A percentile compares a stretch with the other conserved stretches of the same genome.
These are phyloP conservation scores for Phytophthora citricola DNA, from an alignment of 352 stramenopile species.

Conservation along the genomic window DNA sequence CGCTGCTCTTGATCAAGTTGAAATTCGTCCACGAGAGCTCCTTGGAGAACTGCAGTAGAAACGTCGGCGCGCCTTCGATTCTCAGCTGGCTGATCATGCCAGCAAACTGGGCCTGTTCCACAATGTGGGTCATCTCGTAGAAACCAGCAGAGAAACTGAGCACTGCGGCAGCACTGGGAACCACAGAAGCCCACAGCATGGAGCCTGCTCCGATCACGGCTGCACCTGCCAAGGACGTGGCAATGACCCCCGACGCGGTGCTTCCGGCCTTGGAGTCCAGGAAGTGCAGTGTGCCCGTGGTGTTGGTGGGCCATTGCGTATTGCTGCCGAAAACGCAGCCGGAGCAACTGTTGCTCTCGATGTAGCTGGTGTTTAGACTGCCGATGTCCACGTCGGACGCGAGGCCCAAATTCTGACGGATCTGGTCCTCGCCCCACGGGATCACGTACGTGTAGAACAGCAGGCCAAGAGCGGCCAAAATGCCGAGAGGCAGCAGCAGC, in stretches of 20 bases:
- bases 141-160: constrained; percentile 74
- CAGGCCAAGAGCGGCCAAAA: constrained; percentile 60
- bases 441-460: constrained; percentile 77
- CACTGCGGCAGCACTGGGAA: constrained; percentile 67
- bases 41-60: constrained; percentile 84
- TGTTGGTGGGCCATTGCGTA: constrained; percentile 82
- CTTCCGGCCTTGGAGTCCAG: constrained; percentile 73
- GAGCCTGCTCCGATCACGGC: constrained; percentile 59
- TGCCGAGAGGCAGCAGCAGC: constrained; percentile 59
- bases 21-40: constrained; percentile 89
- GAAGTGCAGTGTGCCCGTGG: constrained; percentile 71
- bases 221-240: constrained; percentile 64
- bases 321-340: constrained; percentile 88
- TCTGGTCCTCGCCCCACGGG: constrained; percentile 80
- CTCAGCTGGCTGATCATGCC: constrained; percentile 85
- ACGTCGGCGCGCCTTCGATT: constrained; percentile 74
- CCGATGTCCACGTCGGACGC: constrained; percentile 53
- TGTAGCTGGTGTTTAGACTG: constrained; percentile 55
- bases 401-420: constrained; percentile 60
- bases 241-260: constrained; percentile 71
- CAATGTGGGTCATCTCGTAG: constrained; percentile 88
- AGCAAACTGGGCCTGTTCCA: constrained; percentile 88
- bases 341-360: constrained; percentile 75
- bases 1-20: constrained; percentile 69
- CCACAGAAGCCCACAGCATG: constrained; percentile 76